Conservation (phyloP, 2,329 filamentous ascomycete species). For the Cladosporium sp. region DNA sequence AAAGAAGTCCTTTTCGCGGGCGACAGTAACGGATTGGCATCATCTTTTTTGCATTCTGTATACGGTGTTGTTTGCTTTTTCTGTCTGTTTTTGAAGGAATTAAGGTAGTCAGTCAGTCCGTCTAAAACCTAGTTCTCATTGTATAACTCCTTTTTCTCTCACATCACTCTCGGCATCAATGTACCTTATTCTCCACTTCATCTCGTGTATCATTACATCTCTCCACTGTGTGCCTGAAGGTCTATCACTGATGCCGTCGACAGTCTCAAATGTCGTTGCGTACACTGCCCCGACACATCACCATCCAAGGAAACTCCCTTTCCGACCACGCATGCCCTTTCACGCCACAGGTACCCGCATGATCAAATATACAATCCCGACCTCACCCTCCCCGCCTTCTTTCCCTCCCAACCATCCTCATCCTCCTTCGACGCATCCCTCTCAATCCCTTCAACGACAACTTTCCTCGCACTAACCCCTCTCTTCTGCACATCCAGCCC, state of each 20-base stretch:
- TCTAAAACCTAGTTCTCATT: background rate
- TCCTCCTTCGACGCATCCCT: background rate
- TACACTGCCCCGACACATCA: no score
- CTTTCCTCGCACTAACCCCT: constrained; percentile 42
- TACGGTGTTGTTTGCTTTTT: background rate
- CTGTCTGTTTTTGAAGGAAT: background rate
- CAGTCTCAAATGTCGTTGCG: no score
- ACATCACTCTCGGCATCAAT: background rate
- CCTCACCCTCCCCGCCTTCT: background rate
- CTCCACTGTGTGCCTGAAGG: no score
- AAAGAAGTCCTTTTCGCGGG: background rate
- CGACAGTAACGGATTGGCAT: background rate
- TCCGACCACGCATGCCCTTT: no score
- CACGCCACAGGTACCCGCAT: no score
- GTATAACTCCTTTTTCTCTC: background rate
- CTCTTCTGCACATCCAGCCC: constrained; percentile 36
- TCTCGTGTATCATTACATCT: no score
- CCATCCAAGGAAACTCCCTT: no score
- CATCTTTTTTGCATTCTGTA: background rate
- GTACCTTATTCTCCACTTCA: no score
- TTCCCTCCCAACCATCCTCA: background rate
- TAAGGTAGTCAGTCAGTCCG: background rate
- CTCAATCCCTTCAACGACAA: constrained; percentile 31
- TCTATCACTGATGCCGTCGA: no score
- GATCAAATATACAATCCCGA: background rate